Percentiles rank a stretch among this genome's conserved stretches.
phyloP scores from a whole-genome alignment of 768 basidiomycete species.

The Mycena sanguinolenta region DNA sequence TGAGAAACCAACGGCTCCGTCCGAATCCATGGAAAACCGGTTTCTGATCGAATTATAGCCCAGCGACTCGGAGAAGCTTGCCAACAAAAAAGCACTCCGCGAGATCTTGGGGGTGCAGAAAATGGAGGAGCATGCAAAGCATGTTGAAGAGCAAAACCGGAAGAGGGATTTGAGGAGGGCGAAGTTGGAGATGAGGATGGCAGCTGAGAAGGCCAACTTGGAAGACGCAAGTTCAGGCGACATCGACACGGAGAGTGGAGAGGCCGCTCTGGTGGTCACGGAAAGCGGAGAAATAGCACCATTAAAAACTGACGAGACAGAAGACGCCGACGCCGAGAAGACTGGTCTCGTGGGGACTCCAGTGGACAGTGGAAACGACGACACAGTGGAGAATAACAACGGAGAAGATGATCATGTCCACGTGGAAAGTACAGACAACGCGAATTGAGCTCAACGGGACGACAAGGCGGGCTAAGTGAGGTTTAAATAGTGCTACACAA shows the following conservation, averaged over 20 bases:
- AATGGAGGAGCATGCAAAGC: neutral
- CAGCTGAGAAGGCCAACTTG: neutral
- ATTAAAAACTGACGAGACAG: neutral
- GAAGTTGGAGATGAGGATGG: neutral
- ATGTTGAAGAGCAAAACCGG: neutral
- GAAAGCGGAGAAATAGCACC: neutral
- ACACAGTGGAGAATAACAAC: neutral
- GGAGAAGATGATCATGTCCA: neutral
- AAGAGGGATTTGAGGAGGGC: neutral
- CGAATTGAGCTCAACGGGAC: neutral
- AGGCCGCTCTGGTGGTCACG: neutral
- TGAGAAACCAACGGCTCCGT: neutral
- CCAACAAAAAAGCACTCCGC: neutral
- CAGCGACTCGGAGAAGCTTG: neutral
- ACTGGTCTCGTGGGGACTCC: no score
- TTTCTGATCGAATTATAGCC: neutral
- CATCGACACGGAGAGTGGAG: neutral
- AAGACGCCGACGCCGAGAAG: neutral
- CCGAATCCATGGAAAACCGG: neutral
- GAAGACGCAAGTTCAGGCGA: neutral
- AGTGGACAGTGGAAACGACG: neutral
- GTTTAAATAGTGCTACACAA: no score
- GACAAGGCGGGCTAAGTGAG: neutral
- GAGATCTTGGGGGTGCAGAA: neutral
- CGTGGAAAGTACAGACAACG: neutral